Evolutionary conservation across 1,139 yeast genomes (phyloP), one percentile per base, ranked within the genome.

Genomic region (Protomyces lactucae-debilis): DNA sequence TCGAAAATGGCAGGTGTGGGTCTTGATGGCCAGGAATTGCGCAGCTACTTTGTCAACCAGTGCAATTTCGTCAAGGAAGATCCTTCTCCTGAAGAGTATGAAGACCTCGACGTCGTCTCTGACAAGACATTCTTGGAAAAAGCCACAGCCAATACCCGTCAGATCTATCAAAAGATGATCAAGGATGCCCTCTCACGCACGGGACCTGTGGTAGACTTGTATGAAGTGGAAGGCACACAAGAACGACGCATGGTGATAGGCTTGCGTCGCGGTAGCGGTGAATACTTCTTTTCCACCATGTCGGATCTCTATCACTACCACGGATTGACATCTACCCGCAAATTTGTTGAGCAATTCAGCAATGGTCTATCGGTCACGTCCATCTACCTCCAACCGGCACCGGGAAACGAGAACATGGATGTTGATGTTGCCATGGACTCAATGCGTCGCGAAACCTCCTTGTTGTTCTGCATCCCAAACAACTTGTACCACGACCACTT

Each of bases 171-270:
- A 65, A 84, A 84, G 63, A 82, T 93, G 68, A 85, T 92, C 74
- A 76, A 80, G 61, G 83, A 86, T 72, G 93, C 86, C n/a, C 80
- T 82, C 63, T 78, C 79, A 66, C 85, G 93, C 69, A 87, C 92
- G 65, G 98, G 98, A 66, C 98, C 99, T 21, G 96, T 91, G 39
- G 90, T 93, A 73, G 92, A 87, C 76, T 88, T 90, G 73, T 87
- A 86, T 73, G 87, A 93, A 65, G 81, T 89, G 64, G 92, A 88
- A 69, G 87, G 87, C 70, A 80, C 87, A 16, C 82, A 82, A 66
- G 97, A 92, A 73, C 86, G 88, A 73, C 82, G 98, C 74, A 85
- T 93, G 68, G 85, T 93, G 61, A 88, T 93, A 73, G 99, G 96
- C 64, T 92, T 84, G 79, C 86, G 86, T 73, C 93, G 88, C 75